phyloP scores from a whole-genome alignment of 768 basidiomycete species.

The Scleroderma citrinum region DNA sequence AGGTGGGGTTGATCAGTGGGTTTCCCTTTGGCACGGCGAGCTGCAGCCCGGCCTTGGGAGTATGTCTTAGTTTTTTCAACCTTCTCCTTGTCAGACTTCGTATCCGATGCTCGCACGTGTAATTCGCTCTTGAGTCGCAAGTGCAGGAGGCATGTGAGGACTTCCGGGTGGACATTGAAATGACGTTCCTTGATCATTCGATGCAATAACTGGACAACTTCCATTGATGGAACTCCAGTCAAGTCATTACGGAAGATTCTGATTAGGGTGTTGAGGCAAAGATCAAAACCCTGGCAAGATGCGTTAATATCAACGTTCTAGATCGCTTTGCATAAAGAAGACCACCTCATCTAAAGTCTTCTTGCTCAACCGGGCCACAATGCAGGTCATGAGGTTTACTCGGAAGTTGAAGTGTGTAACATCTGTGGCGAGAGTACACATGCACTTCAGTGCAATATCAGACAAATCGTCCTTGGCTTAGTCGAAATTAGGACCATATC shows the following conservation, averaged over 20 bases:
- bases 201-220: conserved; percentile 84
- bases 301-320: conserved; percentile 5
- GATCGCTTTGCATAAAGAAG: conserved; percentile 5
- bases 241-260: conserved; percentile 78
- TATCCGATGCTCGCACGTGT: conserved; percentile 68
- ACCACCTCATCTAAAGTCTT: conserved; percentile 86
- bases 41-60: conserved; percentile 37
- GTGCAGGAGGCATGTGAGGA: conserved; percentile 77
- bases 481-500: conserved; percentile 10
- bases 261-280: conserved; percentile 78
- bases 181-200: conserved; percentile 93
- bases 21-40: conserved; percentile 36
- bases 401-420: conserved; percentile 97
- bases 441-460: conserved; percentile 69
- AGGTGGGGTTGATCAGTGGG: conserved; percentile 62
- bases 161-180: conserved; percentile 86
- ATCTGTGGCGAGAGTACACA: conserved; percentile 80
- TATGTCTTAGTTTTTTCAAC: conserved; percentile 35
- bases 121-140: conserved; percentile 87
- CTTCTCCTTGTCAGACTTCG: conserved; percentile 47
- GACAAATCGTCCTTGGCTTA: conserved; percentile 61
- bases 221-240: conserved; percentile 77
- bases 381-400: conserved; percentile 81
- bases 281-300: conserved; percentile 64
- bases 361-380: conserved; percentile 78